These are phyloP conservation scores for Penicillium sp. DNA, from an alignment of 2,329 filamentous ascomycete genomes.

Conservation along the genomic window DNA sequence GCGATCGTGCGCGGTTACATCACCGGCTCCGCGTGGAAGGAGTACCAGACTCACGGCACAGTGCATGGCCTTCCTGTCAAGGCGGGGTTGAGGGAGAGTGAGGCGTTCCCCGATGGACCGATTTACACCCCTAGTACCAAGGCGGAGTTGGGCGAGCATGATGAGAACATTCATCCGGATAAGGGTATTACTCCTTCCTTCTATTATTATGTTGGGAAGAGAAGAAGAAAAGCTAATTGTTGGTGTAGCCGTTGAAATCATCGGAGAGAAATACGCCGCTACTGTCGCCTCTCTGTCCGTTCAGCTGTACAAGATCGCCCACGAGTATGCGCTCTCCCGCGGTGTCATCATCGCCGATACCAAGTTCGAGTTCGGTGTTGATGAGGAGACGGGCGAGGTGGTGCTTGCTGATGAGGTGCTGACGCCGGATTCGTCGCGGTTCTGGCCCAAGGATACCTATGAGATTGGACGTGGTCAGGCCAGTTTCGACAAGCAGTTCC, in stretches of 20 bases:
- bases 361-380: slow-evolving; percentile 68
- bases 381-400: slow-evolving; percentile 57
- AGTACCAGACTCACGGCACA: slow-evolving; percentile 65
- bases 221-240: no score
- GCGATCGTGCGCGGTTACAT: slow-evolving; percentile 85
- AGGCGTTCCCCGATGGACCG: slow-evolving; percentile 57
- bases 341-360: slow-evolving; percentile 72
- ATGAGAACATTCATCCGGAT: slow-evolving; percentile 75
- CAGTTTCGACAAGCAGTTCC: slow-evolving; percentile 80
- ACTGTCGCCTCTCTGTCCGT: slow-evolving; percentile 59
- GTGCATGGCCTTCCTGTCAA: slow-evolving; percentile 68
- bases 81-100: slow-evolving; percentile 59
- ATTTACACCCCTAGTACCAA: slow-evolving; percentile 80
- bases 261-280: slow-evolving; percentile 56
- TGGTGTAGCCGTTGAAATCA: slow-evolving; percentile 53
- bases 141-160: slow-evolving; percentile 66
- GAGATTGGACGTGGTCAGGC: slow-evolving; percentile 64
- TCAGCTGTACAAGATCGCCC: slow-evolving; percentile 51
- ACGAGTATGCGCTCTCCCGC: slow-evolving; percentile 41
- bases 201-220: no score
- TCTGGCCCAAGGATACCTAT: slow-evolving; percentile 72
- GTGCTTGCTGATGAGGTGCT: slow-evolving; percentile 76
- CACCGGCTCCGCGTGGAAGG: slow-evolving; percentile 73
- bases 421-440: slow-evolving; percentile 73
- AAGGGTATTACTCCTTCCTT: no score